Percentiles rank a stretch among this genome's conserved stretches.
These are phyloP conservation scores for Davidsoniella neocaledoniae DNA, from an alignment of 2,329 filamentous ascomycete genomes.

Conservation along the genomic window DNA sequence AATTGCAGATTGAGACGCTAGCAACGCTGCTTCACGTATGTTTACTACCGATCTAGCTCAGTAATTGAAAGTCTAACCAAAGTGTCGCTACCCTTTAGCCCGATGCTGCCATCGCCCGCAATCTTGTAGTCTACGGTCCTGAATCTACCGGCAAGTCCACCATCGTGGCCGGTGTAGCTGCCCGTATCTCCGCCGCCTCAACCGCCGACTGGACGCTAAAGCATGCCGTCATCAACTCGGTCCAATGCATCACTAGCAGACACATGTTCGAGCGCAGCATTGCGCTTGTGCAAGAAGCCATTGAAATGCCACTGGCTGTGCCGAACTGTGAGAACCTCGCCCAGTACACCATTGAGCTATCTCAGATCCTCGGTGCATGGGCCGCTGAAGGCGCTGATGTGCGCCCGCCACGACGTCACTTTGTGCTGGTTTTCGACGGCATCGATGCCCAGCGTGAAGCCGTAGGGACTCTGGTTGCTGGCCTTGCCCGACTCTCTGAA, in stretches of 20 bases:
- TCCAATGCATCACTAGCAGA: slow-evolving; percentile 13
- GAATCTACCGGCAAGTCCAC: slow-evolving; percentile 76
- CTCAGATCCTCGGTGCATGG: slow-evolving; percentile 33
- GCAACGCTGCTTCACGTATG: slow-evolving; percentile 36
- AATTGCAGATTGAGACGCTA: slow-evolving; percentile 41
- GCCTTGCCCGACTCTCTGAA: slow-evolving; percentile 66
- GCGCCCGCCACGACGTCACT: slow-evolving; percentile 28
- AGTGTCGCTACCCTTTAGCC: slow-evolving; percentile 27
- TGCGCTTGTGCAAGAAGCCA: slow-evolving; percentile 29
- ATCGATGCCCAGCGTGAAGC: slow-evolving; percentile 74
- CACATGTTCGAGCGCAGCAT: slow-evolving; percentile 41
- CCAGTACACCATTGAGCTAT: slow-evolving; percentile 56
- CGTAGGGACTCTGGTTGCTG: slow-evolving; percentile 60
- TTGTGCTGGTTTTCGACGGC: slow-evolving; percentile 74
- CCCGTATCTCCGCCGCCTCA: not conserved
- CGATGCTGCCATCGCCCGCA: slow-evolving; percentile 49
- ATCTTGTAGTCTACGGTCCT: slow-evolving; percentile 67
- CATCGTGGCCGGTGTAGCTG: slow-evolving; percentile 31
- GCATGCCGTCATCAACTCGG: slow-evolving; percentile 9
- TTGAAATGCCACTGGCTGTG: slow-evolving; percentile 14
- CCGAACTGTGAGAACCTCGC: slow-evolving; percentile 65
- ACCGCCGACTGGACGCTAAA: slow-evolving; percentile 3
- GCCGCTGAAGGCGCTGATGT: slow-evolving; percentile 2
- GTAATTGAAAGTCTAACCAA: not conserved
- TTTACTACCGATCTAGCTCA: slow-evolving; percentile 1